phyloP scores from a whole-genome alignment of 306 rosid species.

The Cucumis hystrix region DNA sequence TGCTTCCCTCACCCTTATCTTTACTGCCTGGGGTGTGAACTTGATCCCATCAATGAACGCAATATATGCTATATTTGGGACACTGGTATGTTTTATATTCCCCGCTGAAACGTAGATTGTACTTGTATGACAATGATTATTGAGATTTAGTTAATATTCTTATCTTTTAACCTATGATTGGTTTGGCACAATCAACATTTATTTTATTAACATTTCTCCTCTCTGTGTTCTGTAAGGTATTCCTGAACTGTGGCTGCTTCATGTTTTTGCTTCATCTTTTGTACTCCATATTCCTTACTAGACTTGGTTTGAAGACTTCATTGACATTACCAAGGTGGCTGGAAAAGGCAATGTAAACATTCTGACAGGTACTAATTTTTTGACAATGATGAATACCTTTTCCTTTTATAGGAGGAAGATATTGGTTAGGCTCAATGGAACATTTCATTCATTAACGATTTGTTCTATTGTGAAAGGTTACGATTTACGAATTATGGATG shows the following conservation, averaged over 20 bases:
- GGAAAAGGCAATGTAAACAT: constrained; percentile 44
- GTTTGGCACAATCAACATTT: background rate
- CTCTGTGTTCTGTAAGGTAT: constrained; percentile 34
- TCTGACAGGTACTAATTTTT: background rate
- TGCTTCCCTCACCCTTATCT: constrained; percentile 74
- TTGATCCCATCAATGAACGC: constrained; percentile 64
- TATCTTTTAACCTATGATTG: background rate
- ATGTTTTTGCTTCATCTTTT: constrained; percentile 75
- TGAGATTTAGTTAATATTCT: background rate
- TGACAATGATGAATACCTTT: background rate
- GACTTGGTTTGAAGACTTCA: constrained; percentile 83
- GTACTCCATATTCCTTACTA: constrained; percentile 65
- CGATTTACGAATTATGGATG: background rate
- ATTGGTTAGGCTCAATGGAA: background rate
- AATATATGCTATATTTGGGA: constrained; percentile 57
- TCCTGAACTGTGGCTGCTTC: constrained; percentile 66
- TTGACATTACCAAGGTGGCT: constrained; percentile 81
- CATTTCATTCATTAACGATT: background rate
- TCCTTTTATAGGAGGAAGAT: background rate
- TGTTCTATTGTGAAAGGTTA: background rate
- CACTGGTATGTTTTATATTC: constrained; percentile 36
- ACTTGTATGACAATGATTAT: background rate
- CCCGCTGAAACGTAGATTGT: background rate
- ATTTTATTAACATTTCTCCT: constrained; percentile 1
- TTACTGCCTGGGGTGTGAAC: constrained; percentile 59